Evolutionary conservation across 192 early-diverging fungal genomes (phyloP).

Genomic region (Coemansia brasiliensis): DNA sequence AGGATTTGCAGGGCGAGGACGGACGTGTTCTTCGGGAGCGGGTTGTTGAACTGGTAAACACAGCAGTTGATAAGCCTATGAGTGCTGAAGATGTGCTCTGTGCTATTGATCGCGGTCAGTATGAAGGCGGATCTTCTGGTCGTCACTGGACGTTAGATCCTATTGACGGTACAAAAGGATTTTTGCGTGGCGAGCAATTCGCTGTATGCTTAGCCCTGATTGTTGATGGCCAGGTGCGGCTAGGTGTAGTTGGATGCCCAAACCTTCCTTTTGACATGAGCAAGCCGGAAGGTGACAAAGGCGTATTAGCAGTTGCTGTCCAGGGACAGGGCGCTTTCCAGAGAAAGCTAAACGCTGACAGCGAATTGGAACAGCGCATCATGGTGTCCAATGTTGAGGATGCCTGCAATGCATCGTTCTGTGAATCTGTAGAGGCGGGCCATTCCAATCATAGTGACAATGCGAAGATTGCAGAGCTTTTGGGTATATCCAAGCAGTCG

Average conservation of each 20-base stretch:
- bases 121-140: slow-evolving; percentile 72
- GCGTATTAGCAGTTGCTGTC: slow-evolving; percentile 84
- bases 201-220: slow-evolving; percentile 94
- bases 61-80: slow-evolving; percentile 58
- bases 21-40: slow-evolving; percentile 66
- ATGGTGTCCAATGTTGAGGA: slow-evolving; percentile 52
- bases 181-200: slow-evolving; percentile 95
- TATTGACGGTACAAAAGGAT: slow-evolving; percentile 98
- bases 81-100: slow-evolving; percentile 69
- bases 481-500: slow-evolving; percentile 77
- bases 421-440: slow-evolving; percentile 92
- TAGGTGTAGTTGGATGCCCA: slow-evolving; percentile 89
- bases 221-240: slow-evolving; percentile 80
- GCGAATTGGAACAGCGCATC: slow-evolving; percentile 62
- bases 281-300: slow-evolving; percentile 65
- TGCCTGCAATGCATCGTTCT: slow-evolving; percentile 72
- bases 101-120: slow-evolving; percentile 90
- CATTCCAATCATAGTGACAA: slow-evolving; percentile 87
- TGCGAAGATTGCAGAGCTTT: slow-evolving; percentile 68
- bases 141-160: slow-evolving; percentile 86
- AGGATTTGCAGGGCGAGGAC: slow-evolving; percentile 74
- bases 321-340: slow-evolving; percentile 89
- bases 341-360: slow-evolving; percentile 35
- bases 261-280: slow-evolving; percentile 68
- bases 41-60: slow-evolving; percentile 81